phyloP scores from a whole-genome alignment of 2,329 filamentous ascomycete species.

The Venturia carpophila region DNA sequence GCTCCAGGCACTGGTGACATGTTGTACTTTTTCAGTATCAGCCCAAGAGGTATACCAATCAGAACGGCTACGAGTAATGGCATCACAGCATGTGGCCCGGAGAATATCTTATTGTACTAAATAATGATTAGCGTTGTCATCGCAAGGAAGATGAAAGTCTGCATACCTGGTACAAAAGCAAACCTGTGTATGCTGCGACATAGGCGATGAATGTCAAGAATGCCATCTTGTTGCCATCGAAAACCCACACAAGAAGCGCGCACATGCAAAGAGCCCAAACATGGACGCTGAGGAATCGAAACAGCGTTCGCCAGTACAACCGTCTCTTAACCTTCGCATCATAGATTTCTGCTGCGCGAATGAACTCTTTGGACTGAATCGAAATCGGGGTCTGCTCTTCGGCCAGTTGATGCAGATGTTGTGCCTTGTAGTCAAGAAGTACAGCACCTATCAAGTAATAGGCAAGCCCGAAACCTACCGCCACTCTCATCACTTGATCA shows the following conservation, averaged over 20 bases:
- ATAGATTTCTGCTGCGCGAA: slow-evolving; percentile 38
- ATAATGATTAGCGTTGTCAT: background rate
- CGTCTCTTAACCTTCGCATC: slow-evolving; percentile 40
- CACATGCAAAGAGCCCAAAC: slow-evolving; percentile 47
- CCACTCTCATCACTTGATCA: slow-evolving; percentile 36
- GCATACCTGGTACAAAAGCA: slow-evolving; percentile 48
- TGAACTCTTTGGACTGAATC: slow-evolving; percentile 36
- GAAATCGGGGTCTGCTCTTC: slow-evolving; percentile 36
- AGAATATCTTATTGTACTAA: slow-evolving; percentile 41
- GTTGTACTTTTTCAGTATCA: slow-evolving; percentile 32
- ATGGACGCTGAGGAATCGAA: slow-evolving; percentile 44
- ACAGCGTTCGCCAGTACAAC: slow-evolving; percentile 45
- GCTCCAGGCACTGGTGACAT: slow-evolving; percentile 1
- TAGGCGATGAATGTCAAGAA: slow-evolving; percentile 45
- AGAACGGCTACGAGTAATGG: slow-evolving; percentile 40
- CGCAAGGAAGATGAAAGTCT: background rate
- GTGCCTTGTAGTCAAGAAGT: slow-evolving; percentile 48
- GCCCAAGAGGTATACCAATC: slow-evolving; percentile 41
- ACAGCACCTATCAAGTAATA: slow-evolving; percentile 52
- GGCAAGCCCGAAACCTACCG: slow-evolving; percentile 48
- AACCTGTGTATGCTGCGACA: slow-evolving; percentile 43
- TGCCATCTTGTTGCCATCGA: slow-evolving; percentile 36
- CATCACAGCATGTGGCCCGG: slow-evolving; percentile 42
- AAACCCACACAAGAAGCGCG: slow-evolving; percentile 45
- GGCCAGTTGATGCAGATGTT: slow-evolving; percentile 41